A percentile compares a stretch with the other conserved stretches of the same genome.
phyloP scores from a whole-genome alignment of 2,329 filamentous ascomycete species.

The Pseudogymnoascus sp. region DNA sequence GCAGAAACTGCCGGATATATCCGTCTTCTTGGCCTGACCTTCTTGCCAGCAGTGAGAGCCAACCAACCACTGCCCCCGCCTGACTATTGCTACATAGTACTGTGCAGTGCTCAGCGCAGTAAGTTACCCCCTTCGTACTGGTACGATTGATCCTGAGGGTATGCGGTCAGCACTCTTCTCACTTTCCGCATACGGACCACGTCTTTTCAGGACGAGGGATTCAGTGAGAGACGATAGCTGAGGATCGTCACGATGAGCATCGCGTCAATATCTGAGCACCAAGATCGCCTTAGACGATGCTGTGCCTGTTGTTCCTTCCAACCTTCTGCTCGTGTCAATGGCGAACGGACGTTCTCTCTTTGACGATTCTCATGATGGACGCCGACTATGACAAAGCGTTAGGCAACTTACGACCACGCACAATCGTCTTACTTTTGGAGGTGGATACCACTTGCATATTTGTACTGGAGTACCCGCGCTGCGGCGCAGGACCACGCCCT shows the following conservation, averaged over 20 bases:
- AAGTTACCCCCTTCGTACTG: not conserved
- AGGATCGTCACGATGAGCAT: not conserved
- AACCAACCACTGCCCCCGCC: not conserved
- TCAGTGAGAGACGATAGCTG: not conserved
- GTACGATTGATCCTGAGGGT: constrained; percentile 1
- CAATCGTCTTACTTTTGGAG: constrained; percentile 2
- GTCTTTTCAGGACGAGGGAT: not conserved
- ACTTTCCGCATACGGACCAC: constrained; percentile 1
- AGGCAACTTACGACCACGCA: not conserved
- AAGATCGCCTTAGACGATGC: not conserved
- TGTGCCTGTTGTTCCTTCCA: not conserved
- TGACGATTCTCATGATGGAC: not conserved
- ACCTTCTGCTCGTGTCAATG: not conserved
- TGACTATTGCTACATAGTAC: not conserved
- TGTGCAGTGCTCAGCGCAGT: not conserved
- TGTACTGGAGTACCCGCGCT: not conserved
- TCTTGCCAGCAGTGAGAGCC: not conserved
- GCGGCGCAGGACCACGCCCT: not conserved
- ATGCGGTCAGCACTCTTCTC: constrained; percentile 7
- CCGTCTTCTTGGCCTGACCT: not conserved
- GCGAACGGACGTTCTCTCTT: not conserved
- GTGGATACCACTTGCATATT: not conserved
- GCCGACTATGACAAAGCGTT: constrained; percentile 4
- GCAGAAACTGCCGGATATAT: not conserved
- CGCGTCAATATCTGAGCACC: not conserved